Conservation (phyloP, 2,329 filamentous ascomycete genomes). For the Diplodia scrobiculata region DNA sequence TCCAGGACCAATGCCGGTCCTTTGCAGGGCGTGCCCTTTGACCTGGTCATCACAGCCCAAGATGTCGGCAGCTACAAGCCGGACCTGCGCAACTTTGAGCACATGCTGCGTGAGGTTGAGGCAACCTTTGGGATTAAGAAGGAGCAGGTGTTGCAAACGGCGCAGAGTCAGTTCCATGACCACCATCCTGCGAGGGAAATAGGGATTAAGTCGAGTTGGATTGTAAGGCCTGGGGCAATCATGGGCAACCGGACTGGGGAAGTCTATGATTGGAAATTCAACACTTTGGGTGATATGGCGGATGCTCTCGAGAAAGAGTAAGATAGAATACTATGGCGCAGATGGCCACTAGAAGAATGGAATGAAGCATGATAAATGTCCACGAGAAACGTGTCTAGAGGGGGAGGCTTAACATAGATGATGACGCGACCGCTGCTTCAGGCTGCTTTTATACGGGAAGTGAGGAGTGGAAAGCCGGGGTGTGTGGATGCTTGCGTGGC, state of each 20-base stretch:
- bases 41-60: slow-evolving; percentile 68
- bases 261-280: neutral
- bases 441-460: too few relatives aligned
- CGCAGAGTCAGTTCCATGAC: slow-evolving; percentile 67
- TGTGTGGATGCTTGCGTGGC: too few relatives aligned
- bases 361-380: too few relatives aligned
- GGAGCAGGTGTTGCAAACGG: slow-evolving; percentile 65
- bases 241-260: neutral
- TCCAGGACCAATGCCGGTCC: slow-evolving; percentile 51
- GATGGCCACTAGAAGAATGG: too few relatives aligned
- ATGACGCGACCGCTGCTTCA: too few relatives aligned
- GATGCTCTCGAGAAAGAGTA: neutral
- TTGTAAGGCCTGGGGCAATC: neutral
- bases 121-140: slow-evolving; percentile 60
- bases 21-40: slow-evolving; percentile 61
- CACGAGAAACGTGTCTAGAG: too few relatives aligned
- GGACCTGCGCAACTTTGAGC: slow-evolving; percentile 61
- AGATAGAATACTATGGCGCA: neutral
- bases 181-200: slow-evolving; percentile 62
- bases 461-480: too few relatives aligned
- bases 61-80: slow-evolving; percentile 75
- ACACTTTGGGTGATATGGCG: neutral
- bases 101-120: slow-evolving; percentile 49
- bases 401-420: too few relatives aligned
- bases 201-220: neutral